Evolutionary conservation across 768 basidiomycete genomes (phyloP).

Genomic region (Lactarius trivialis): DNA sequence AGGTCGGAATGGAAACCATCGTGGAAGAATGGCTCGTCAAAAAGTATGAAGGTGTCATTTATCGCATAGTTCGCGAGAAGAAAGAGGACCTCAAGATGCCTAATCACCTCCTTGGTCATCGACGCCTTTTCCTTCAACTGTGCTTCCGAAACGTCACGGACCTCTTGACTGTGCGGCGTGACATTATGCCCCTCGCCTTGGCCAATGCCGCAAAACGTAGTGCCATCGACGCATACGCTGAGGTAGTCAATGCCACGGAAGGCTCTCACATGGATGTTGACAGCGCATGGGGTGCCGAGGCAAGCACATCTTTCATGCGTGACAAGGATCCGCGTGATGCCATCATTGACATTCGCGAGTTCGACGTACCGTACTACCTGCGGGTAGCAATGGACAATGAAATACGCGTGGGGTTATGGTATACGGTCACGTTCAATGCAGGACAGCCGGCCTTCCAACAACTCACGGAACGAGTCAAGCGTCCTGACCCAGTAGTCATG

Average conservation of each 20-base stretch:
- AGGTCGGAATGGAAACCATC: constrained; percentile 80
- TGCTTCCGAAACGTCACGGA: constrained; percentile 93
- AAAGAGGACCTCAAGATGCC: constrained; percentile 95
- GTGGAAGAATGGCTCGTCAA: constrained; percentile 97
- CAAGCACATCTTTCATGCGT: constrained; percentile 35
- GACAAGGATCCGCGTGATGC: constrained; percentile 85
- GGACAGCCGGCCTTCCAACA: constrained; percentile 70
- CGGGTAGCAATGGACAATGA: constrained; percentile 99
- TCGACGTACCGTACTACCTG: constrained; percentile 94
- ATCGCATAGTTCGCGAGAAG: constrained; percentile 67
- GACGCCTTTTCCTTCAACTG: constrained; percentile 79
- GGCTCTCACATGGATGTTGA: constrained; percentile 65
- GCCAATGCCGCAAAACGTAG: constrained; percentile 89
- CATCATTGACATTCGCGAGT: constrained; percentile 92
- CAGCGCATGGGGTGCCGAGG: constrained; percentile 50
- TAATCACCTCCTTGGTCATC: constrained; percentile 95
- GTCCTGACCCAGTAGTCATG: constrained; percentile 98
- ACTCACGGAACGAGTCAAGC: constrained; percentile 83
- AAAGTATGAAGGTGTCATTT: constrained; percentile 83
- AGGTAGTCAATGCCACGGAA: constrained; percentile 73
- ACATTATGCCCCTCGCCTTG: constrained; percentile 82
- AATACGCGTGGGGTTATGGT: constrained; percentile 97
- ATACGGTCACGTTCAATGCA: constrained; percentile 73
- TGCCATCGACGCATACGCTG: constrained; percentile 96
- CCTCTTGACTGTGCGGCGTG: constrained; percentile 78